These are phyloP conservation scores for Aristolochia californica DNA, from an alignment of 164 flowering plant species.

Conservation along the genomic window DNA sequence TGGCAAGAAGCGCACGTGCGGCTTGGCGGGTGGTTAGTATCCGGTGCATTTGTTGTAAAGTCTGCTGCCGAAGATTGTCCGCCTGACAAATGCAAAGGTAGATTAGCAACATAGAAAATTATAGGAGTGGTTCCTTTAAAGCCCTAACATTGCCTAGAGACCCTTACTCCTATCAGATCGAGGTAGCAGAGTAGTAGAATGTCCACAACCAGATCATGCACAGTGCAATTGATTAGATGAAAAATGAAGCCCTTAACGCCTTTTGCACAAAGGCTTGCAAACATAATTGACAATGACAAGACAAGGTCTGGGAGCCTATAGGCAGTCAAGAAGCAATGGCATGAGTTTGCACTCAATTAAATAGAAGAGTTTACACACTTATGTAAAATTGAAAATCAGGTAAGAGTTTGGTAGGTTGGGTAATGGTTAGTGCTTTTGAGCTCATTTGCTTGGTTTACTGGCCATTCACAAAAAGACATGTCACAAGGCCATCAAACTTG, in stretches of 20 bases:
- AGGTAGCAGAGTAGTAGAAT: not conserved
- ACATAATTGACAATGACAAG: too few relatives aligned
- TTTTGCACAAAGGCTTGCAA: not conserved
- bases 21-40: constrained; percentile 73
- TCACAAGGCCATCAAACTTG: not conserved
- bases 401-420: not conserved
- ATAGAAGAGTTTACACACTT: too few relatives aligned
- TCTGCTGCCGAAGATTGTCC: constrained; percentile 72
- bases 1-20: constrained; percentile 72
- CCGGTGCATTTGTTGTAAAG: constrained; percentile 64
- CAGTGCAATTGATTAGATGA: not conserved
- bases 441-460: not conserved
- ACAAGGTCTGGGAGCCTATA: too few relatives aligned
- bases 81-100: constrained; percentile 29
- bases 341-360: too few relatives aligned
- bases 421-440: not conserved
- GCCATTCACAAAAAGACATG: not conserved
- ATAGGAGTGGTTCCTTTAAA: too few relatives aligned
- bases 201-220: not conserved
- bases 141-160: not conserved
- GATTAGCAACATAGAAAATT: too few relatives aligned
- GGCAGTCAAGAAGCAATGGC: too few relatives aligned
- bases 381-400: too few relatives aligned
- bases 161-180: not conserved
- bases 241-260: not conserved